Base-by-base conservation (phyloP, 805 yeast species). In the Starmerella vaccinii region DNA sequence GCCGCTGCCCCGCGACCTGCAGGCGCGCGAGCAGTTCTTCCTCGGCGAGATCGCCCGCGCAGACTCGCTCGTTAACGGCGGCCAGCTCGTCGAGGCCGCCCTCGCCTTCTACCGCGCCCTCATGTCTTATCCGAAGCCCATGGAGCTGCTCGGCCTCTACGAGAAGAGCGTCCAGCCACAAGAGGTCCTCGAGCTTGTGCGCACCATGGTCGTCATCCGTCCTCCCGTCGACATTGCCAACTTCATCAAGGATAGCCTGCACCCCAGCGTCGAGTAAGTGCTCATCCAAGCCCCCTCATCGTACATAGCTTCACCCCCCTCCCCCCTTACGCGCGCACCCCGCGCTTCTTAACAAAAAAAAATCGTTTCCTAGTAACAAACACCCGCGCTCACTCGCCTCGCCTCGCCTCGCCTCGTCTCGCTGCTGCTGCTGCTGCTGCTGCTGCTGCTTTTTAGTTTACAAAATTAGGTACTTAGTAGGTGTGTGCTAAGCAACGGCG, bases 41-140 rank as follows among this genome's bases (percentile, higher is more conserved):
- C 79, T 89, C 74, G 75, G 76, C 56, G 88, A 85, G 67, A 89
- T 90, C 50, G 82, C 87, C 53, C 64, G 73, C 45, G 97, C 95
- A 66, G 97, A 90, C 69, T 84, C 82, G 66, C 72, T 84, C 59
- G 77, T 86, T 56, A 72, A 76, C 57, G 80, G 83, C 55, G 86
- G 84, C 66, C 52, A 55, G 45, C 54, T 57, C 49, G 69, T 83
- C 57, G 86, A 82, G 53, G 82, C 97, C 41, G 97, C 98, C 34
- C 73, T 89, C 59, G 77, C 82, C 59, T 92, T 88, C 76, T 92
- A 92, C 77, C 84, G 86, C 68, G 97, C 97, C 13, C 75, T 92
- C 64, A 78, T 86, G 38, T 89, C 88, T 46, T 90, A 89, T 68
- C 97, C 98, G 55, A 82, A 84, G 68, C 99, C 98, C 53, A 82